Evolutionary conservation across 176 grass and related monocot genomes (phyloP), one percentile per base, ranked within the genome.

Genomic region (Zoysia japonica): DNA sequence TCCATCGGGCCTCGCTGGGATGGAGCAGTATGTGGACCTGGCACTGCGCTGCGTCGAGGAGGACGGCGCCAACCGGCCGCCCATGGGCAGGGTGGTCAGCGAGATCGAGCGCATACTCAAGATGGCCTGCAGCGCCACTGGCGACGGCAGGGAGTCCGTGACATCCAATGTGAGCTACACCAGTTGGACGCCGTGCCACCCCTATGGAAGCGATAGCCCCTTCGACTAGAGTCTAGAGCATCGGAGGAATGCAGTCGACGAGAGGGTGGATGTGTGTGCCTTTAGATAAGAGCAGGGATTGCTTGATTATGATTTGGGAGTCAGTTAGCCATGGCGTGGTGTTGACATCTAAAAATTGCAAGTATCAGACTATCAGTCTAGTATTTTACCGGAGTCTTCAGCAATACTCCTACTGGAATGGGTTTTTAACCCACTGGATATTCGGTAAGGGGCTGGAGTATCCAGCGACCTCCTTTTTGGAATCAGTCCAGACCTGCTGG

Each of bases 31-130:
- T 55, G 70, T 92, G 9, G 84, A 83, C 83, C 89, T 92, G 48
- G 87, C 87, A 4, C 71, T 92, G 63, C 77, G 75, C 9, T 96
- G 93, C 74, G 93, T 92, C 14, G 82, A 90, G 71, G 93, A 96
- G 76, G 71, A 71, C 44, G 78, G 90, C 50, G 80, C 35, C 4
- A 77, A 86, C 71, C 78, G 93, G 3, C 90, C 90, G 3, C 68
- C 87, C 15, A 96, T 96, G 93, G 76, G 90, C 40, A 85, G 90
- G 80, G 88, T 47, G 40, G 87, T 86, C 12, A 66, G 73, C 54
- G 88, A 93, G 83, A 71, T 97, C 66, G 93, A 97, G 88, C 76
- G 75, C 36, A 71, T 97, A 56, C 71, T 86, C 44, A 84, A 78
- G 84, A 43, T 88, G 80, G 93, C 67, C 11, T 84, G 87, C 11